A percentile compares a stretch with the other conserved stretches of the same genome.
Evolutionary conservation across 2,329 filamentous ascomycete genomes (phyloP).

Genomic region (Calonectria hongkongensis): DNA sequence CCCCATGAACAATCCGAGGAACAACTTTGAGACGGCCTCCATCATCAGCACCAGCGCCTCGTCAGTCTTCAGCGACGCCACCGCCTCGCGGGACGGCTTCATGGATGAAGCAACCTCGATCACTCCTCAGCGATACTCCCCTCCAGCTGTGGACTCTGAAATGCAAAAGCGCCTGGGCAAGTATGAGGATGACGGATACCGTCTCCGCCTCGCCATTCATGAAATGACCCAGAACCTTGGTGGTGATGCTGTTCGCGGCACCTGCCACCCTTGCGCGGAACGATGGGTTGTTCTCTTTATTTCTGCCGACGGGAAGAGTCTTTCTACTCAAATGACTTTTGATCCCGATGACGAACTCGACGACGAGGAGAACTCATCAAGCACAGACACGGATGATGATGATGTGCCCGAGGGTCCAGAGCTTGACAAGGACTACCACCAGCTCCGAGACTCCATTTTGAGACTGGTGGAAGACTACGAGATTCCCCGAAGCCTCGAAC

Average conservation of each 20-base stretch:
- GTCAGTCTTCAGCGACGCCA: conserved; percentile 83
- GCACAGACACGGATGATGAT: conserved; percentile 76
- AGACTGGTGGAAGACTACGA: conserved; percentile 90
- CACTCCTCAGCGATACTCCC: conserved; percentile 73
- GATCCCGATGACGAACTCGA: conserved; percentile 80
- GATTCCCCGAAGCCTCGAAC: conserved; percentile 80
- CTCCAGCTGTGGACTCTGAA: conserved; percentile 67
- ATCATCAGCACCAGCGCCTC: conserved; percentile 83
- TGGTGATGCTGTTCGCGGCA: conserved; percentile 77
- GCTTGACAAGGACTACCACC: conserved; percentile 86
- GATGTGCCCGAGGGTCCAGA: conserved; percentile 77
- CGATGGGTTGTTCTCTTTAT: conserved; percentile 89
- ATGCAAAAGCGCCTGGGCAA: conserved; percentile 67
- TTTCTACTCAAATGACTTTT: conserved; percentile 84
- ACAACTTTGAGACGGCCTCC: conserved; percentile 79
- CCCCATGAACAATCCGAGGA: conserved; percentile 75
- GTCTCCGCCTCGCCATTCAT: conserved; percentile 79
- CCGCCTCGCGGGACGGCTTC: conserved; percentile 76
- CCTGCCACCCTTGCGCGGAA: conserved; percentile 87
- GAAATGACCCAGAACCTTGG: conserved; percentile 82
- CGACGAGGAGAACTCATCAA: conserved; percentile 78
- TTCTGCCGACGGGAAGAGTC: conserved; percentile 80
- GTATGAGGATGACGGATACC: conserved; percentile 79
- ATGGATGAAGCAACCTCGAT: conserved; percentile 73
- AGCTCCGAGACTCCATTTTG: conserved; percentile 85